Base-by-base conservation (phyloP, 176 grass and related monocot genomes). In the Aegilops bicornis region DNA sequence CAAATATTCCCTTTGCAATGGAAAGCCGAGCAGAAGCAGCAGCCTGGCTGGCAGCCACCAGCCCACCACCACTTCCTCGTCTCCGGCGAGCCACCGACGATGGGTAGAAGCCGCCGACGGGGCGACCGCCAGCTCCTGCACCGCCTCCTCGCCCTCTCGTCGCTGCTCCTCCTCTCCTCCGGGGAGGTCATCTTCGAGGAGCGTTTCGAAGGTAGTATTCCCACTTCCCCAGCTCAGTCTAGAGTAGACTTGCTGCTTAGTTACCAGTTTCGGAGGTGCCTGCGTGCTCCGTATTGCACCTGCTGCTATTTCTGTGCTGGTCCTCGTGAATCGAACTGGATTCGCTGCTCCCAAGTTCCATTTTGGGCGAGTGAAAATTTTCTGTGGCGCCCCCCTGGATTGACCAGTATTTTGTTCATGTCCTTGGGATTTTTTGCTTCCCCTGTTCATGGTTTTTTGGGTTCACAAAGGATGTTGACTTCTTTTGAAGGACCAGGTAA, bases 101-200 rank as follows among this genome's bases (percentile, higher is more conserved):
- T 88, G 88, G 82, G 88, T 3, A 30, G 22, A 15, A 29, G 66
- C 39, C 25, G 73, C 70, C 10, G 80, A n/a, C 15, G 16, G 78
- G 68, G 86, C 54, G 24, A 19, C 48, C 74, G 60, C 10, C 11
- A 76, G 23, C 20, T 90, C 17, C 79, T 77, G 0, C 73, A 16
- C 22, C 52, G 33, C 62, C 84, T 94, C 32, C 52, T 90, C 31
- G 83, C 50, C 12, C 78, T 92, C 33, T 89, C 69, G 1, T 87
- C 81, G 52, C 76, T 95, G 25, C 30, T 95, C 8, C 94, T 94
- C 15, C 47, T 91, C 79, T 88, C 90, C 4, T 89, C 89, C 42
- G 77, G 80, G 6, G 97, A 99, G 82, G 81, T 97, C 84, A 48
- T 99, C 85, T 99, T 99, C 80, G 97, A 99, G 86, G 97, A 99